A percentile compares a stretch with the other conserved stretches of the same genome.
These are phyloP conservation scores for Yarrowia sp. DNA, from an alignment of 805 yeast genomes.

Conservation along the genomic window DNA sequence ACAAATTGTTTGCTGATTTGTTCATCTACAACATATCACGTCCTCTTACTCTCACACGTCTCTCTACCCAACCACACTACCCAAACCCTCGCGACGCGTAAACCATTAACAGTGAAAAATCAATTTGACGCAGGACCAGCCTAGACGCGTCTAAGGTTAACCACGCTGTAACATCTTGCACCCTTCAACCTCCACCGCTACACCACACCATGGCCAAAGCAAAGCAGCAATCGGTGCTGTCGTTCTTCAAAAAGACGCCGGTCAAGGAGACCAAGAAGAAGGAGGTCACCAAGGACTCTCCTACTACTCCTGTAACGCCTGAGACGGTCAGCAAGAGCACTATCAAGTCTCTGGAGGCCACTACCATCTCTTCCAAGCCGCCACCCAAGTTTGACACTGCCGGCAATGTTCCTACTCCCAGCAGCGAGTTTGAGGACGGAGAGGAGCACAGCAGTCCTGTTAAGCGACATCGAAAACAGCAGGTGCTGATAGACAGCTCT, in stretches of 20 bases:
- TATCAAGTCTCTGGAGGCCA: conserved; percentile 3
- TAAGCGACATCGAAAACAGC: conserved; percentile 14
- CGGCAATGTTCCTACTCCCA: conserved; percentile 16
- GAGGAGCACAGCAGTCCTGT: conserved; percentile 16
- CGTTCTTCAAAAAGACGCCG: conserved; percentile 24
- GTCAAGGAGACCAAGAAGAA: conserved; percentile 12
- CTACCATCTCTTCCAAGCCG: conserved; percentile 6
- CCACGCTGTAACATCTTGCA: neutral
- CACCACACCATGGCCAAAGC: conserved; percentile 12
- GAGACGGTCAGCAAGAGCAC: conserved; percentile 3
- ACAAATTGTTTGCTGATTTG: no score
- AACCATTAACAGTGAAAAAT: neutral
- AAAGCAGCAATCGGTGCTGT: conserved; percentile 23
- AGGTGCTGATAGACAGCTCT: neutral
- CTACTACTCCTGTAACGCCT: conserved; percentile 7
- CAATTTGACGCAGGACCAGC: conserved; percentile 13
- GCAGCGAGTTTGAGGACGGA: conserved; percentile 20
- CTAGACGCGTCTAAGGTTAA: conserved; percentile 11
- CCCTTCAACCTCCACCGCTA: neutral
- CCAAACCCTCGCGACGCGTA: conserved; percentile 8
- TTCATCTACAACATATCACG: no score
- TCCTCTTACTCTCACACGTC: no score
- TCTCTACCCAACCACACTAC: neutral
- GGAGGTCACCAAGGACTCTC: neutral
- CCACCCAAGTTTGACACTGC: conserved; percentile 17